These are phyloP conservation scores for Lithospermum erythrorhizon DNA, from an alignment of 257 asterid genomes.

Conservation along the genomic window DNA sequence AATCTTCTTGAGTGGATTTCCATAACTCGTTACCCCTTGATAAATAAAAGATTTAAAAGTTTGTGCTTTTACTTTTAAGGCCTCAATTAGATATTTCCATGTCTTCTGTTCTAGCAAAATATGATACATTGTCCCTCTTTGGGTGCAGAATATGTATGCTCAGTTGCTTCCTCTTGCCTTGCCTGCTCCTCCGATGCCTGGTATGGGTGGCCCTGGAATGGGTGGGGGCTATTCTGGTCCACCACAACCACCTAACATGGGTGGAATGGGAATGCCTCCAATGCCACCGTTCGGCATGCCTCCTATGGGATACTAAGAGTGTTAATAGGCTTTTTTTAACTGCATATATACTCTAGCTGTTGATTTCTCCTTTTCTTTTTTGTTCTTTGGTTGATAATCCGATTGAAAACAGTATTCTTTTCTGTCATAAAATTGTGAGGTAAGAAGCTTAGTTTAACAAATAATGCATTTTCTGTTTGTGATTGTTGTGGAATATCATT, in stretches of 20 bases:
- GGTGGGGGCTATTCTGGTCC: constrained; percentile 56
- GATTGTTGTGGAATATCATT: constrained; percentile 14
- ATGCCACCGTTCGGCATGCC: constrained; percentile 96
- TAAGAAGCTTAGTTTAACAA: constrained; percentile 16
- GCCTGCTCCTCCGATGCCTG: constrained; percentile 97
- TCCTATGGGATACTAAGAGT: constrained; percentile 66
- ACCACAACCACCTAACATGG: constrained; percentile 47
- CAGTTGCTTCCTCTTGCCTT: constrained; percentile 96
- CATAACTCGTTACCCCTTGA: too few relatives aligned
- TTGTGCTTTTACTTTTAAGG: too few relatives aligned
- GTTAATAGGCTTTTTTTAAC: neutral
- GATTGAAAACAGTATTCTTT: neutral
- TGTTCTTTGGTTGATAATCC: neutral
- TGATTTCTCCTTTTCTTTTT: constrained; percentile 1
- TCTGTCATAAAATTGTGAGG: constrained; percentile 6
- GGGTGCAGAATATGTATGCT: constrained; percentile 93
- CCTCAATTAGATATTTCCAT: too few relatives aligned
- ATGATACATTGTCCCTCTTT: neutral
- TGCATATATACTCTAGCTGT: constrained; percentile 3
- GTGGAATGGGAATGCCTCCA: constrained; percentile 90
- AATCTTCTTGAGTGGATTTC: too few relatives aligned
- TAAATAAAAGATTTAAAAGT: too few relatives aligned
- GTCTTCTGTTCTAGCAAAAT: neutral
- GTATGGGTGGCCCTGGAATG: constrained; percentile 48
- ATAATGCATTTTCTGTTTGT: constrained; percentile 19